phyloP scores from a whole-genome alignment of 768 basidiomycete genomes.

The Hirschioporus abietinus region DNA sequence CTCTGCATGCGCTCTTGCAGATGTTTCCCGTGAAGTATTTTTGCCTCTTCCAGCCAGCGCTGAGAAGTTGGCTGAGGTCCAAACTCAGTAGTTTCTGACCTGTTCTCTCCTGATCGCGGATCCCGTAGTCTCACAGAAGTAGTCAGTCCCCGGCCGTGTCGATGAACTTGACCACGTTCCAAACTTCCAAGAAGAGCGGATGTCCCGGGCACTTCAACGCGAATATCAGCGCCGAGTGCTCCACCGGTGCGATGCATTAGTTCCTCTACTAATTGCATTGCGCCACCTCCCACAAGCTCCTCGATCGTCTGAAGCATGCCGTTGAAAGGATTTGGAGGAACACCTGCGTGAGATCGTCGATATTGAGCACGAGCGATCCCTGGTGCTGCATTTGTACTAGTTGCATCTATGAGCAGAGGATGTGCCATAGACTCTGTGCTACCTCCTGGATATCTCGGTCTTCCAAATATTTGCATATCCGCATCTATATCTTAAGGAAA shows the following conservation, averaged over 20 bases:
- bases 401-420: slow-evolving; percentile 66
- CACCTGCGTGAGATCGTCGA: slow-evolving; percentile 49
- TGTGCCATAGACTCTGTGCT: slow-evolving; percentile 73
- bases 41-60: slow-evolving; percentile 87
- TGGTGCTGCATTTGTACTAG: slow-evolving; percentile 28
- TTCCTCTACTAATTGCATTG: slow-evolving; percentile 79
- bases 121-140: slow-evolving; percentile 55
- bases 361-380: slow-evolving; percentile 40
- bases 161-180: slow-evolving; percentile 48
- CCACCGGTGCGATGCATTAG: slow-evolving; percentile 60
- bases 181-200: slow-evolving; percentile 41
- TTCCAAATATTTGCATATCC: slow-evolving; percentile 57
- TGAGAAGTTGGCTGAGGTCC: slow-evolving; percentile 78
- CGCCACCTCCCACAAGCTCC: slow-evolving; percentile 75
- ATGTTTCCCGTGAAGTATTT: slow-evolving; percentile 73
- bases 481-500: slow-evolving; percentile 32
- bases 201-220: slow-evolving; percentile 59
- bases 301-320: slow-evolving; percentile 76
- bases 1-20: slow-evolving; percentile 60
- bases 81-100: slow-evolving; percentile 54
- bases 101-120: slow-evolving; percentile 32
- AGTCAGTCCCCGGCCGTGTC: slow-evolving; percentile 43
- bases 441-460: slow-evolving; percentile 47
- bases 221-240: slow-evolving; percentile 57
- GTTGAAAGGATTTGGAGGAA: slow-evolving; percentile 41